Evolutionary conservation across 2,329 filamentous ascomycete species (phyloP).

Genomic region (Fusarium tjaetaba): DNA sequence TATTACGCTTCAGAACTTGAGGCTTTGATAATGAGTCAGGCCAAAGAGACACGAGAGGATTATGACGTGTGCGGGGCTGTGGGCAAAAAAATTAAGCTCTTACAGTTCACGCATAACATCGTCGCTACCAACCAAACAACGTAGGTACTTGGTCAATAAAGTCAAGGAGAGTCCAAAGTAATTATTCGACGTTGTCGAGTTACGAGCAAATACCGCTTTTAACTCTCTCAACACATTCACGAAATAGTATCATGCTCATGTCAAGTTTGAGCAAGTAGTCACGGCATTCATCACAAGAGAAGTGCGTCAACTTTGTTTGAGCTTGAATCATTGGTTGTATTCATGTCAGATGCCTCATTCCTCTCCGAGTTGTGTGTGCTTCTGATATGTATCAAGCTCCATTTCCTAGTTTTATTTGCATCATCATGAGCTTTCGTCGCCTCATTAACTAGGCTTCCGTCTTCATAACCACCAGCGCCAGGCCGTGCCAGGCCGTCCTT

Average conservation of each 20-base stretch:
- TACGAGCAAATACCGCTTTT: background rate
- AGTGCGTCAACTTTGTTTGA: background rate
- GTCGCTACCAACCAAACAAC: background rate
- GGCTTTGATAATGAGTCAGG: background rate
- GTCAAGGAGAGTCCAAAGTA: background rate
- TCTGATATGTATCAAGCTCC: constrained; percentile 24
- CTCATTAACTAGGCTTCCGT: constrained; percentile 35
- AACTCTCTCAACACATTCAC: background rate
- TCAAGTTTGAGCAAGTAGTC: background rate
- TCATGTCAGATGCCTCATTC: constrained; percentile 14
- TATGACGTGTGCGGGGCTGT: constrained; percentile 7
- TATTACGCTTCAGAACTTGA: background rate
- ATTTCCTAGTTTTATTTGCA: constrained; percentile 28
- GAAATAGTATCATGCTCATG: background rate
- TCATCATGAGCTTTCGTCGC: constrained; percentile 30
- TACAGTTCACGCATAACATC: background rate
- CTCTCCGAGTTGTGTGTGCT: background rate
- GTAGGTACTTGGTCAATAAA: background rate
- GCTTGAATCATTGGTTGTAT: constrained; percentile 31
- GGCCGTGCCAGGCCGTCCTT: constrained; percentile 40
- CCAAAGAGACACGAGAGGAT: background rate
- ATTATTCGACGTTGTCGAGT: background rate
- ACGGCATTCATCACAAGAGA: background rate
- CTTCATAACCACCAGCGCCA: constrained; percentile 33
- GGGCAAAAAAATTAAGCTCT: background rate